A percentile compares a stretch with the other conserved stretches of the same genome.
These are phyloP conservation scores for Trypanosoma caninum DNA, from an alignment of 208 protist species.

Conservation along the genomic window DNA sequence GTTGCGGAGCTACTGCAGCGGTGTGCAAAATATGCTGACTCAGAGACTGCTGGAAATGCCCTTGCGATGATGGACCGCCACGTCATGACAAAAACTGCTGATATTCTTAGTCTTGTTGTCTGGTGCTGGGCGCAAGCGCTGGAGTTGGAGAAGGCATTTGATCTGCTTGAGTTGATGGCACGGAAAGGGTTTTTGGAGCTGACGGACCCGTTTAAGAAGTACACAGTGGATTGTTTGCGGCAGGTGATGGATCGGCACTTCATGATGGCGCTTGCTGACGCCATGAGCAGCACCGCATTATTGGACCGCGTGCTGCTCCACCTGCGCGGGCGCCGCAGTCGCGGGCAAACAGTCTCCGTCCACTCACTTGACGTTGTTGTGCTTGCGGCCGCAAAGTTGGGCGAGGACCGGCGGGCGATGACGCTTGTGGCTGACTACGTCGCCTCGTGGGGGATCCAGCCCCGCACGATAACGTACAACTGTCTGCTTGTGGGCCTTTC, in stretches of 20 bases:
- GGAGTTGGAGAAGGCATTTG: conserved; percentile 70
- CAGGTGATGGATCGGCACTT: conserved; percentile 83
- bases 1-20: conserved; percentile 67
- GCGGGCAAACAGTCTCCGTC: conserved; percentile 50
- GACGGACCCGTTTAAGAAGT: conserved; percentile 58
- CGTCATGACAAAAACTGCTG: conserved; percentile 60
- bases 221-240: conserved; percentile 59
- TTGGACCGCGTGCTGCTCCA: conserved; percentile 54
- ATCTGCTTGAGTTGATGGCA: conserved; percentile 76
- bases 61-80: conserved; percentile 87
- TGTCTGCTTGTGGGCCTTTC: conserved; percentile 53
- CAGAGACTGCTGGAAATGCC: conserved; percentile 53
- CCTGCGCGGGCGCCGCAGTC: conserved; percentile 33
- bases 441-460: conserved; percentile 50
- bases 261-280: conserved; percentile 59
- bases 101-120: conserved; percentile 70
- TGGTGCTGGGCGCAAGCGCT: conserved; percentile 70
- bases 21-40: conserved; percentile 75
- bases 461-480: conserved; percentile 74
- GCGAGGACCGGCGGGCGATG: conserved; percentile 71
- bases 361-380: conserved; percentile 78
- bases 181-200: conserved; percentile 74
- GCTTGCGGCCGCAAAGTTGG: conserved; percentile 48
- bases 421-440: conserved; percentile 56
- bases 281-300: conserved; percentile 32